Evolutionary conservation across 1,284 basidiomycete species (phyloP).

Genomic region (Tilletia walkeri): DNA sequence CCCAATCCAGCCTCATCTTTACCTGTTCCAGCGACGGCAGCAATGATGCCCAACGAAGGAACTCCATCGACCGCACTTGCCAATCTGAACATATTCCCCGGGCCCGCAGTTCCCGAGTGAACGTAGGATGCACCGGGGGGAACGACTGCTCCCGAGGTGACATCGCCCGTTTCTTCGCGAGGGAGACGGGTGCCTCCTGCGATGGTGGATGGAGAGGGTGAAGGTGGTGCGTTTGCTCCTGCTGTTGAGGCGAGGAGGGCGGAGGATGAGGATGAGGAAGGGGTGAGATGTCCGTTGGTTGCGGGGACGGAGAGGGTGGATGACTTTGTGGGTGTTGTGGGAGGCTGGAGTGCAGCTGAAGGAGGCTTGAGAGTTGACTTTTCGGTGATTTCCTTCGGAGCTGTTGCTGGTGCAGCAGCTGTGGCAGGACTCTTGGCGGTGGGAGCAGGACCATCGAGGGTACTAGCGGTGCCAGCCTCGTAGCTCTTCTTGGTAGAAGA

Average conservation of each 20-base stretch:
- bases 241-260: not conserved
- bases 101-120: conserved; percentile 48
- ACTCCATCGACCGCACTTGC: conserved; percentile 8
- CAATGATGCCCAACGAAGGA: not conserved
- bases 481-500: conserved; percentile 6
- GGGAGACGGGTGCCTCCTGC: conserved; percentile 51
- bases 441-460: not conserved
- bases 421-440: not conserved
- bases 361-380: not conserved
- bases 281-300: not conserved
- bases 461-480: not conserved
- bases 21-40: not conserved
- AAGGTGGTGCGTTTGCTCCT: conserved; percentile 20
- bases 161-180: conserved; percentile 64
- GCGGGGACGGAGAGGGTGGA: conserved; percentile 2
- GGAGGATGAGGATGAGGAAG: not conserved
- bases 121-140: conserved; percentile 68
- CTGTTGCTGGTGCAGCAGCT: not conserved
- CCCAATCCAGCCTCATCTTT: not conserved
- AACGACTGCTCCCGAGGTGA: conserved; percentile 69
- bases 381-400: not conserved
- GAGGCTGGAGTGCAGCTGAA: not conserved
- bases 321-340: not conserved
- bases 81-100: not conserved
- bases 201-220: conserved; percentile 12